Conservation (phyloP, 768 basidiomycete genomes). For the Cystoderma amianthinum region DNA sequence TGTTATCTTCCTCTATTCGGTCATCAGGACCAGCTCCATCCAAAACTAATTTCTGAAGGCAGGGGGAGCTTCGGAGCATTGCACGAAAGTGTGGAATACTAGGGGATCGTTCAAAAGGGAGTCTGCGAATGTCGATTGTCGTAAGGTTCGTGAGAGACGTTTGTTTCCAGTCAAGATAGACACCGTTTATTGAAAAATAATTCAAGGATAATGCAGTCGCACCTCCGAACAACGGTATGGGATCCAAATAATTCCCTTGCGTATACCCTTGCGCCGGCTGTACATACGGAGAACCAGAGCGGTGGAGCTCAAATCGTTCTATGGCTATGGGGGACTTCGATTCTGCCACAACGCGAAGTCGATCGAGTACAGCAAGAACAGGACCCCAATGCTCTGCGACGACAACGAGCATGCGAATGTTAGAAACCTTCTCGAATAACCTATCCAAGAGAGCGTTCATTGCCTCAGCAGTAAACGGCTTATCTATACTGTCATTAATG, state of each 20-base stretch:
- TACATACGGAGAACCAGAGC: conserved; percentile 38
- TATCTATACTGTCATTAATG: conserved; percentile 35
- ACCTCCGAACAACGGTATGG: conserved; percentile 44
- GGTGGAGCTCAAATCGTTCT: conserved; percentile 63
- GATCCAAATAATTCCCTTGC: conserved; percentile 20
- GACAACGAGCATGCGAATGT: conserved; percentile 53
- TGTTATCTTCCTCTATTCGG: conserved; percentile 10
- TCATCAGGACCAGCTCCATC: conserved; percentile 56
- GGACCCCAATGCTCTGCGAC: conserved; percentile 52
- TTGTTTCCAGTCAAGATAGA: conserved; percentile 54
- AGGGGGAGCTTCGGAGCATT: conserved; percentile 41
- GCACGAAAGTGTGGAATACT: conserved; percentile 41
- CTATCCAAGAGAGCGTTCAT: conserved; percentile 44
- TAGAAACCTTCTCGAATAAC: conserved; percentile 44
- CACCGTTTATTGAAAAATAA: conserved; percentile 48
- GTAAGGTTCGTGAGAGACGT: conserved; percentile 47
- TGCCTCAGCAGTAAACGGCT: conserved; percentile 28
- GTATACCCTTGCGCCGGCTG: conserved; percentile 36
- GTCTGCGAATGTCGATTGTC: conserved; percentile 57
- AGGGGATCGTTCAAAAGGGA: conserved; percentile 47
- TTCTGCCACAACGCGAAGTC: conserved; percentile 29
- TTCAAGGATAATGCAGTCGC: conserved; percentile 34
- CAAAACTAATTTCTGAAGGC: conserved; percentile 46
- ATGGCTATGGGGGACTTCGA: conserved; percentile 32
- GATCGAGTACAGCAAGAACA: conserved; percentile 41